Evolutionary conservation across 768 basidiomycete species (phyloP).

Genomic region (Ramaria sp.): DNA sequence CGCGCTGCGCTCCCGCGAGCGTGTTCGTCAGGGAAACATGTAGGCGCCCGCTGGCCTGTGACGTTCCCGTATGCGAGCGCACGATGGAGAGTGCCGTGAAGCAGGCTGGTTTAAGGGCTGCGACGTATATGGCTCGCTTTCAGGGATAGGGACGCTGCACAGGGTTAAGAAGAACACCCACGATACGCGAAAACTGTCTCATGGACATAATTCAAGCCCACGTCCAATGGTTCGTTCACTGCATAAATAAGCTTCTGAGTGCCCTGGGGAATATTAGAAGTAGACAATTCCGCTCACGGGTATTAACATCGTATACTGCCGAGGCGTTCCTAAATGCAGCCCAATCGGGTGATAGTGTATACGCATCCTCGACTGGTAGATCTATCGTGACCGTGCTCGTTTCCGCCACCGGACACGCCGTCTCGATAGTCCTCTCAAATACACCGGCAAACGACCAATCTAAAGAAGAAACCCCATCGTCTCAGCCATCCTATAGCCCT

Average conservation of each 20-base stretch:
- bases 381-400: constrained; percentile 43
- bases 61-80: constrained; percentile 62
- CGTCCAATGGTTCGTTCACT: constrained; percentile 40
- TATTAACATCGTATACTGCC: constrained; percentile 40
- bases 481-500: neutral
- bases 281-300: constrained; percentile 26
- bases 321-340: constrained; percentile 20
- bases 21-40: constrained; percentile 57
- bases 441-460: constrained; percentile 67
- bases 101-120: constrained; percentile 17
- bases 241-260: constrained; percentile 4
- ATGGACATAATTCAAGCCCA: constrained; percentile 44
- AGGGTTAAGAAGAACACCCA: constrained; percentile 24
- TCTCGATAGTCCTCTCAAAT: constrained; percentile 56
- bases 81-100: constrained; percentile 47
- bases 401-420: constrained; percentile 57
- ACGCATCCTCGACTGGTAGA: constrained; percentile 31
- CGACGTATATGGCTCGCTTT: neutral
- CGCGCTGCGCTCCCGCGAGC: constrained; percentile 27
- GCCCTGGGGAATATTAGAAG: constrained; percentile 9
- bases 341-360: constrained; percentile 45
- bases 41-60: constrained; percentile 69
- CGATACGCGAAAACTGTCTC: constrained; percentile 46
- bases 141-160: no score
- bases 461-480: constrained; percentile 16